Evolutionary conservation across 306 rosid species (phyloP).

Genomic region (Ammopiptanthus mongolicus): DNA sequence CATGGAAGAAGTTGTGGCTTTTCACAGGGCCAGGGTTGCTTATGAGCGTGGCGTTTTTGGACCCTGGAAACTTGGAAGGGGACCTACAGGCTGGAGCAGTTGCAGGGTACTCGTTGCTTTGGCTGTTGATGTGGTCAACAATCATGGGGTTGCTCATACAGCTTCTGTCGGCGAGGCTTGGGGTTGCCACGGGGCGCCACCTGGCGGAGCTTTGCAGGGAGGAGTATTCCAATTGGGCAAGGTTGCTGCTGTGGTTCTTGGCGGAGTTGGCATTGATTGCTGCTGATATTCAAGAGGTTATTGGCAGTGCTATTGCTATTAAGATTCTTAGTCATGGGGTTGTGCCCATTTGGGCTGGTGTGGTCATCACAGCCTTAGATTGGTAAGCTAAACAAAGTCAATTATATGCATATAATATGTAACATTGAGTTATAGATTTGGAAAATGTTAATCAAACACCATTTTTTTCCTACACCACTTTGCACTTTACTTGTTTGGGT

Average conservation of each 20-base stretch:
- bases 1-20: conserved; percentile 70
- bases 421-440: too few relatives aligned
- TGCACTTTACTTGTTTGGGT: too few relatives aligned
- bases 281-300: conserved; percentile 80
- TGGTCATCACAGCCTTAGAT: conserved; percentile 65
- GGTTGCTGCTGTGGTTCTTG: conserved; percentile 43
- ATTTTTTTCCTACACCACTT: too few relatives aligned
- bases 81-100: conserved; percentile 62
- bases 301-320: conserved; percentile 79
- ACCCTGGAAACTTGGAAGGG: conserved; percentile 72
- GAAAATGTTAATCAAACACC: too few relatives aligned
- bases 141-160: conserved; percentile 59
- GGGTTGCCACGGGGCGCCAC: conserved; percentile 69
- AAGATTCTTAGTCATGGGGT: conserved; percentile 65
- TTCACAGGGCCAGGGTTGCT: conserved; percentile 74
- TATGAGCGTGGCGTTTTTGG: conserved; percentile 77
- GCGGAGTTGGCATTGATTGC: conserved; percentile 73
- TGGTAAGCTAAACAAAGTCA: conserved; percentile 25
- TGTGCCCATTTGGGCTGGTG: conserved; percentile 79
- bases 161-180: conserved; percentile 61
- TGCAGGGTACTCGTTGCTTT: conserved; percentile 67
- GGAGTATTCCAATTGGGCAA: conserved; percentile 68
- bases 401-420: too few relatives aligned
- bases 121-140: conserved; percentile 72
- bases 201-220: conserved; percentile 72